Percentiles rank a stretch among this genome's conserved stretches.
Evolutionary conservation across 495 filamentous ascomycete species (phyloP).

Genomic region (Penicillium diatomitis): DNA sequence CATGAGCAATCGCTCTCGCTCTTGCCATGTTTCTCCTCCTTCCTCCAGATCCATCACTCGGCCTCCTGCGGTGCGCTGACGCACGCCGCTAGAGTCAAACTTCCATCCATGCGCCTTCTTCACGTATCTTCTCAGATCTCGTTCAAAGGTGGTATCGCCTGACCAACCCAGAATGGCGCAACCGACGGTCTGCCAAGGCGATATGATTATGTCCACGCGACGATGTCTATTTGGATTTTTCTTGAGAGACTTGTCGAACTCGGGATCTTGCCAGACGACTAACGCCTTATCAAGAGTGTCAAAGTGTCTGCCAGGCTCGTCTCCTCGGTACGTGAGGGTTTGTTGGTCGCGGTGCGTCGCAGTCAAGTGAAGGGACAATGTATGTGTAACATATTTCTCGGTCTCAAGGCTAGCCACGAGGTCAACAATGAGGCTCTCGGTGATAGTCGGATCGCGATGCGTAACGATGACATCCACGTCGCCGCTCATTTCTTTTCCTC

Average conservation of each 20-base stretch:
- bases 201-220: conserved; percentile 88
- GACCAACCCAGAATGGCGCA: conserved; percentile 87
- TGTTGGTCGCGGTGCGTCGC: conserved; percentile 63
- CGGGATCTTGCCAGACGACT: conserved; percentile 85
- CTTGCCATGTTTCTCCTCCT: conserved; percentile 47
- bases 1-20: conserved; percentile 76
- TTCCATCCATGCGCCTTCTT: conserved; percentile 67
- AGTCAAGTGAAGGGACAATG: conserved; percentile 55
- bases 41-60: conserved; percentile 57
- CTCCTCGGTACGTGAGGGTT: conserved; percentile 47
- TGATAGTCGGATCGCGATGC: conserved; percentile 61
- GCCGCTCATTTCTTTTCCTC: conserved; percentile 63
- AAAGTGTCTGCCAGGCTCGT: conserved; percentile 38
- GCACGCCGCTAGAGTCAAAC: conserved; percentile 84
- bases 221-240: conserved; percentile 63
- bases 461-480: conserved; percentile 85
- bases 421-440: conserved; percentile 54
- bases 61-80: conserved; percentile 52
- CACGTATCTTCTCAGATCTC: conserved; percentile 73
- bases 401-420: conserved; percentile 62
- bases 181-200: conserved; percentile 78
- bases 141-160: conserved; percentile 79
- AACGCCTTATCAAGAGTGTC: conserved; percentile 87
- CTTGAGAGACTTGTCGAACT: conserved; percentile 18
- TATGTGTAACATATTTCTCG: conserved; percentile 70